Percentiles rank a stretch among this genome's conserved stretches.
Conservation (phyloP, 352 stramenopile species). For the Phytophthora pseudosyringae region DNA sequence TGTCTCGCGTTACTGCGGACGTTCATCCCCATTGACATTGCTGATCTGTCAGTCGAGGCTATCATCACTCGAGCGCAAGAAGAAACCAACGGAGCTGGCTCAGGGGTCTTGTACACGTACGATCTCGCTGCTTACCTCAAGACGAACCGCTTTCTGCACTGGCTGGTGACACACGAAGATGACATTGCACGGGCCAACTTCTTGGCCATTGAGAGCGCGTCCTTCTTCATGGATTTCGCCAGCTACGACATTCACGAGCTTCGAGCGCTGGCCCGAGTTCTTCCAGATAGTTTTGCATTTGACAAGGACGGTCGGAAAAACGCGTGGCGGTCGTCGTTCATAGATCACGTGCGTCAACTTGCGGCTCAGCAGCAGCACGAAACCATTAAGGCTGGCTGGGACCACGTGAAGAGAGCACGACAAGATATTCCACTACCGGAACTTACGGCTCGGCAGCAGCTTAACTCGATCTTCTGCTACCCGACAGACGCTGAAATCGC, state of each 20-base stretch:
- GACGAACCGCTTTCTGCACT: conserved; percentile 79
- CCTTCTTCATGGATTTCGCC: conserved; percentile 72
- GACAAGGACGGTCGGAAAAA: conserved; percentile 79
- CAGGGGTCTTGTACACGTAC: conserved; percentile 69
- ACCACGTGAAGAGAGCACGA: conserved; percentile 44
- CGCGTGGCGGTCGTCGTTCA: conserved; percentile 64
- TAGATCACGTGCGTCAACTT: conserved; percentile 65
- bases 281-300: conserved; percentile 72
- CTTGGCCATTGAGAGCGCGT: conserved; percentile 61
- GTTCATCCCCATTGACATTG: conserved; percentile 62
- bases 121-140: conserved; percentile 83
- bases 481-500: conserved; percentile 72
- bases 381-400: conserved; percentile 70
- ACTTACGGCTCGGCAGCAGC: conserved; percentile 57
- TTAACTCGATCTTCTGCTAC: conserved; percentile 78
- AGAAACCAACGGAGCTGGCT: conserved; percentile 8
- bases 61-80: conserved; percentile 52
- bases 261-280: conserved; percentile 51
- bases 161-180: conserved; percentile 75
- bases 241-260: conserved; percentile 74
- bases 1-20: conserved; percentile 50
- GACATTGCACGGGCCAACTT: conserved; percentile 80
- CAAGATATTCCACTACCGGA: conserved; percentile 65
- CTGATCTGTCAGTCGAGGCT: conserved; percentile 59
- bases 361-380: conserved; percentile 65